Conservation (phyloP, 805 yeast species). For the Ogataea pilisensis region DNA sequence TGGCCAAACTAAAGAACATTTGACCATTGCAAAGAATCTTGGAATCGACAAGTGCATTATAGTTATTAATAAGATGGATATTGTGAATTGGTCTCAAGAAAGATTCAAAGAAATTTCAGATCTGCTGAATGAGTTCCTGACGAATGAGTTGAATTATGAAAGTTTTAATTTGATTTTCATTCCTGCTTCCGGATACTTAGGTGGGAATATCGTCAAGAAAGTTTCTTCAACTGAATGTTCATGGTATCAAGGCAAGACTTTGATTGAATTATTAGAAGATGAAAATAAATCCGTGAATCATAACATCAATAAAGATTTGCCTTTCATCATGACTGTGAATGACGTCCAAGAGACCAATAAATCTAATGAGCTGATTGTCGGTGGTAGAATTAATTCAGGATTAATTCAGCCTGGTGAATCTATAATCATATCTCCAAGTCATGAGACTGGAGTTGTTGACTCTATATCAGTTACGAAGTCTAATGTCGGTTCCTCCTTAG, state of each 20-base stretch:
- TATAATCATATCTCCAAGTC: slow-evolving; percentile 51
- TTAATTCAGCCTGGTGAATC: slow-evolving; percentile 67
- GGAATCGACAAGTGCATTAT: slow-evolving; percentile 62
- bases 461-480: slow-evolving; percentile 24
- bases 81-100: slow-evolving; percentile 49
- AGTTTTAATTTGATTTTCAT: slow-evolving; percentile 42
- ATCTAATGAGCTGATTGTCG: slow-evolving; percentile 46
- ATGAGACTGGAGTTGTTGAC: slow-evolving; percentile 41
- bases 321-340: slow-evolving; percentile 56
- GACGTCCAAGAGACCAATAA: slow-evolving; percentile 52
- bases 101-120: slow-evolving; percentile 48
- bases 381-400: slow-evolving; percentile 70
- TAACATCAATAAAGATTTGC: slow-evolving; percentile 25
- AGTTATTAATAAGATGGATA: slow-evolving; percentile 70
- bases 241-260: slow-evolving; percentile 43
- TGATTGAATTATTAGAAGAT: slow-evolving; percentile 38
- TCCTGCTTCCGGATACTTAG: slow-evolving; percentile 68
- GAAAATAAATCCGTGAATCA: slow-evolving; percentile 24
- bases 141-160: slow-evolving; percentile 48
- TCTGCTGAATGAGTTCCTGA: slow-evolving; percentile 48
- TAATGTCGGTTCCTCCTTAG: slow-evolving; percentile 20
- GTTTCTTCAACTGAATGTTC: slow-evolving; percentile 21
- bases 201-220: slow-evolving; percentile 56
- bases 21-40: slow-evolving; percentile 59
- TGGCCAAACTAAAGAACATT: slow-evolving; percentile 80